Evolutionary conservation across 2,329 filamentous ascomycete genomes (phyloP).

Genomic region (Monosporascus sp.): DNA sequence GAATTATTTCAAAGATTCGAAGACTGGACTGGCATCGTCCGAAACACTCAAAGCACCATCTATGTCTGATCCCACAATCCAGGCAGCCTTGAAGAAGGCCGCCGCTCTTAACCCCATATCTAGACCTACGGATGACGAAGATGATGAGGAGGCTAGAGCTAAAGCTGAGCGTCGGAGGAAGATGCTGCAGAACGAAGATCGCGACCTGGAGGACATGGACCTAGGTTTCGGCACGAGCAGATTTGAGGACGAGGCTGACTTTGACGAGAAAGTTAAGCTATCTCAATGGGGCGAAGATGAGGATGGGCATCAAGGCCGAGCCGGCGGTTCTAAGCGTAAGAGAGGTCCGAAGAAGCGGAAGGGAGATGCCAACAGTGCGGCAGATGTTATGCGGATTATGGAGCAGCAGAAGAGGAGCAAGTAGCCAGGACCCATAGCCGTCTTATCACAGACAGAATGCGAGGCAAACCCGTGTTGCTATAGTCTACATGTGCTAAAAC

Average conservation of each 20-base stretch:
- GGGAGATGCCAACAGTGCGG: constrained; percentile 71
- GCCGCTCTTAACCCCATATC: constrained; percentile 54
- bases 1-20: constrained; percentile 61
- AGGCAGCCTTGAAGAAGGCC: constrained; percentile 82
- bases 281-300: constrained; percentile 56
- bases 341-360: constrained; percentile 70
- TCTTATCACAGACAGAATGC: neutral
- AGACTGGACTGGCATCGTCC: constrained; percentile 48
- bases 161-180: constrained; percentile 65
- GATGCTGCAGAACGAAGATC: constrained; percentile 67
- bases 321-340: constrained; percentile 55
- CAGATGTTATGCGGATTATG: constrained; percentile 75
- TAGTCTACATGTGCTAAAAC: too few relatives aligned
- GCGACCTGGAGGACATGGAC: constrained; percentile 88
- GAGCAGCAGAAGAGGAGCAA: constrained; percentile 48
- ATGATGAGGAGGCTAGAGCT: constrained; percentile 42
- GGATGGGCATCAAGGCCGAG: constrained; percentile 40
- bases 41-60: constrained; percentile 47
- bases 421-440: constrained; percentile 6
- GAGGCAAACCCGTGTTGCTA: neutral
- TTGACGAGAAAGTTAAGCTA: constrained; percentile 64
- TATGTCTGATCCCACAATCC: constrained; percentile 69
- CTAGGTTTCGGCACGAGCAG: constrained; percentile 88
- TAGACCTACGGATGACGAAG: constrained; percentile 32
- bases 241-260: constrained; percentile 82